phyloP scores from a whole-genome alignment of 805 yeast species.

The Yarrowia osloensis region DNA sequence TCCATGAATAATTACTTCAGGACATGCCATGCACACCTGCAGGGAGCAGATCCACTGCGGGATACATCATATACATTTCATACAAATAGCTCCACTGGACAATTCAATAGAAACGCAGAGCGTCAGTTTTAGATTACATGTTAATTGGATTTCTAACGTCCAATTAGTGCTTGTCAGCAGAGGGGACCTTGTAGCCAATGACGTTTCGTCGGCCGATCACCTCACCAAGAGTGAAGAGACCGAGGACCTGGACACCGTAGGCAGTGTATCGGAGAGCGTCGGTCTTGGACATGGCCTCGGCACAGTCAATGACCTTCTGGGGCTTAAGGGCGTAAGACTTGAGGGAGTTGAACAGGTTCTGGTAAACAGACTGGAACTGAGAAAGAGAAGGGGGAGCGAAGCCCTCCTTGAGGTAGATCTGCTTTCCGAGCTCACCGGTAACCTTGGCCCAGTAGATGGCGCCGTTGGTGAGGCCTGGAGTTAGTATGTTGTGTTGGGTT shows the following conservation, averaged over 20 bases:
- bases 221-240: slow-evolving; percentile 93
- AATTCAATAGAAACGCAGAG: slow-evolving; percentile 14
- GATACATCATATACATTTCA: no score
- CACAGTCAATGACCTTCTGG: slow-evolving; percentile 52
- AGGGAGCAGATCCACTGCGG: not conserved
- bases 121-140: slow-evolving; percentile 28
- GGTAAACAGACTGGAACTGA: slow-evolving; percentile 76
- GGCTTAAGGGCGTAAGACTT: slow-evolving; percentile 57
- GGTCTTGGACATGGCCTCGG: slow-evolving; percentile 55
- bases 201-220: slow-evolving; percentile 92
- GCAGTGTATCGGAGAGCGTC: slow-evolving; percentile 67
- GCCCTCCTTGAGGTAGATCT: slow-evolving; percentile 88
- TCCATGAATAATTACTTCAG: no score
- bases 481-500: not conserved
- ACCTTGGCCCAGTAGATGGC: slow-evolving; percentile 80
- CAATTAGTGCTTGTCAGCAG: slow-evolving; percentile 30
- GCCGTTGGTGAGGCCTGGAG: slow-evolving; percentile 48
- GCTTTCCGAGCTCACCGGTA: slow-evolving; percentile 63
- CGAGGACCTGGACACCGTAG: slow-evolving; percentile 79
- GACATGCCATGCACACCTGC: not conserved
- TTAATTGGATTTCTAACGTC: not conserved
- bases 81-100: not conserved
- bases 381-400: slow-evolving; percentile 83
- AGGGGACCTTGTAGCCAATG: slow-evolving; percentile 63
- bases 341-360: slow-evolving; percentile 44